Base-by-base conservation (phyloP, 257 asterid species). In the Solanum neorickii region DNA sequence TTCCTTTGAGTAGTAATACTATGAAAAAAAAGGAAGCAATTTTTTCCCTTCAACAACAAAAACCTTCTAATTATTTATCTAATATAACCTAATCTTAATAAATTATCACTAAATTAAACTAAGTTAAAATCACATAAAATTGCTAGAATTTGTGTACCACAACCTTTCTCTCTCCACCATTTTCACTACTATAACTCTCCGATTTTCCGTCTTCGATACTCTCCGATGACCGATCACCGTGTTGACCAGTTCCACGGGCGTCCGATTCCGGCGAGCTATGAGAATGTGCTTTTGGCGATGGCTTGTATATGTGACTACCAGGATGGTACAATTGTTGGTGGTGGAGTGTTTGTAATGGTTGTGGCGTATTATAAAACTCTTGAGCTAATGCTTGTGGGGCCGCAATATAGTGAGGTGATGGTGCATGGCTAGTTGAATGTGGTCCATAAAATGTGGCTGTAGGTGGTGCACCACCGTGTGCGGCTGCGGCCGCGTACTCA, bases 131-230 rank as follows among this genome's bases (percentile, higher is more conserved):
- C 66, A 42, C 42, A 73, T 33, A 41, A 80, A 80, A 29, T 80
- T 80, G 44, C 25, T 80, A 80, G 9, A 80, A 80, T 5, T 86
- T 91, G 10, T 69, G 83, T 87, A 83, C 86, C 80, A 76, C n/a
- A 37, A 86, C 90, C 42, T 91, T 93, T 59, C 92, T 90, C 88
- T 91, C 97, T 27, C 94, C 93, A 21, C 93, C 93, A 27, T 90
- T 91, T 49, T 91, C 95, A 93, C 98, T 94, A 13, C 98, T 90
- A 86, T 46, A 74, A 74, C 98, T 93, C 90, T 95, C 98, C 18
- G 99, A 96, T 87, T 96, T 96, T 5, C 94, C 99, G 13, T 93
- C 98, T 56, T 95, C 99, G 20, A 96, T 96, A 72, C 98, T 95
- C 90, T 94, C 98, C 41, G 98, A 94, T 56, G 99, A 94, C 37